These are phyloP conservation scores for Nemania sp. DNA, from an alignment of 2,329 filamentous ascomycete genomes.

Conservation along the genomic window DNA sequence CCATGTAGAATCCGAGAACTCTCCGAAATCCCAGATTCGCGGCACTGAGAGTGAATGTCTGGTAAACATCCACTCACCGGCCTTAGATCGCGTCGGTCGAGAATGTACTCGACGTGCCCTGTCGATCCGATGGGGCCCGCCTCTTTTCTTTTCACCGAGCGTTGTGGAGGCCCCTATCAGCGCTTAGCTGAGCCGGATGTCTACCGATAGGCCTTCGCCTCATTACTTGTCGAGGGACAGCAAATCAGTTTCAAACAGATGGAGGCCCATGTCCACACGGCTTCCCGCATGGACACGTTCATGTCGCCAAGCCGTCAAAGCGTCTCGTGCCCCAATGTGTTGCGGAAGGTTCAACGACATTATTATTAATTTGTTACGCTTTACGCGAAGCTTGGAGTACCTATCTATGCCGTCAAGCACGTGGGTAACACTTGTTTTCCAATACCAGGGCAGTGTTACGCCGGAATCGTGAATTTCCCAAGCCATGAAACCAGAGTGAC, in stretches of 20 bases:
- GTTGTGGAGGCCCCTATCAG: slow-evolving; percentile 4
- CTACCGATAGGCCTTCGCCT: slow-evolving; percentile 16
- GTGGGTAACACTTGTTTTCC: neutral
- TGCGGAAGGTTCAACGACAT: neutral
- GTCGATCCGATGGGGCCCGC: neutral
- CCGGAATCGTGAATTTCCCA: slow-evolving; percentile 5
- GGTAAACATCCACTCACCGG: slow-evolving; percentile 11
- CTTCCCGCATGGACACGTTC: slow-evolving; percentile 7
- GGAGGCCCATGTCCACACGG: slow-evolving; percentile 8
- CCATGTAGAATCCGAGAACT: neutral
- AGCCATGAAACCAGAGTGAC: slow-evolving; percentile 3
- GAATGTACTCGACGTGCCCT: neutral
- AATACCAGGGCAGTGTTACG: neutral
- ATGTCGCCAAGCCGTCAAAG: slow-evolving; percentile 18
- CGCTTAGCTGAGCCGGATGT: slow-evolving; percentile 2
- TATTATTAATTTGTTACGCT: neutral
- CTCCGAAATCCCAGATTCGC: neutral
- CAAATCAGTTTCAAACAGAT: slow-evolving; percentile 10
- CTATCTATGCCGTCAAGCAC: slow-evolving; percentile 1
- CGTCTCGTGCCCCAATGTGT: slow-evolving; percentile 5
- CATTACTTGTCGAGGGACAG: slow-evolving; percentile 1
- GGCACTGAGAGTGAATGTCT: neutral
- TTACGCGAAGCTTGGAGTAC: neutral
- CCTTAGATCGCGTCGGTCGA: slow-evolving; percentile 4
- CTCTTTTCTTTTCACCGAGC: slow-evolving; percentile 1